Percentiles rank a stretch among this genome's conserved stretches.
phyloP scores from a whole-genome alignment of 2,329 filamentous ascomycete species.

The Bipolaris gigantea region DNA sequence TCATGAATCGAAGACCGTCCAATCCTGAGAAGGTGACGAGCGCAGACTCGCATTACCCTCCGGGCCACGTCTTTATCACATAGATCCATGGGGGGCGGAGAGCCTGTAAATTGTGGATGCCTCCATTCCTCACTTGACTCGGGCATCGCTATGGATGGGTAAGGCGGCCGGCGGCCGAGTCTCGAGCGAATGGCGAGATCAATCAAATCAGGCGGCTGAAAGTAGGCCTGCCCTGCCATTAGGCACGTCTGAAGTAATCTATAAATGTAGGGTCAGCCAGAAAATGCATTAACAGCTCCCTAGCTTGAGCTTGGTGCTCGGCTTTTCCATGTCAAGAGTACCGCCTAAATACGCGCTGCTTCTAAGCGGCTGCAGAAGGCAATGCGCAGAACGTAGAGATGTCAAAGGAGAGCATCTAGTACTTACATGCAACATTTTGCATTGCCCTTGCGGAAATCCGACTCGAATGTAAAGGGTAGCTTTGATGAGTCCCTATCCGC shows the following conservation, averaged over 20 bases:
- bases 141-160: constrained; percentile 13
- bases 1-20: not conserved
- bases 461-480: constrained; percentile 25
- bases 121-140: not conserved
- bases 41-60: not conserved
- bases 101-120: not conserved
- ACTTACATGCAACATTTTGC: constrained; percentile 12
- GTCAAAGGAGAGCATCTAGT: constrained; percentile 5
- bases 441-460: constrained; percentile 5
- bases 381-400: not conserved
- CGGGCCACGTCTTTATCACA: not conserved
- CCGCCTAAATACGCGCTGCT: not conserved
- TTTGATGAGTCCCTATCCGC: constrained; percentile 18
- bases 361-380: not conserved
- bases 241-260: constrained; percentile 26
- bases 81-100: not conserved
- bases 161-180: constrained; percentile 15
- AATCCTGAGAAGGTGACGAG: not conserved
- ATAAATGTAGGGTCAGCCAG: not conserved
- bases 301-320: not conserved
- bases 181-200: constrained; percentile 24
- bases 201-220: constrained; percentile 31
- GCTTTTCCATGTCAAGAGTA: not conserved
- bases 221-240: constrained; percentile 22
- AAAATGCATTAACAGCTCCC: not conserved